Percentiles rank a stretch among this genome's conserved stretches.
Conservation (phyloP, 306 rosid genomes). For the Cicer pinnatifidum region DNA sequence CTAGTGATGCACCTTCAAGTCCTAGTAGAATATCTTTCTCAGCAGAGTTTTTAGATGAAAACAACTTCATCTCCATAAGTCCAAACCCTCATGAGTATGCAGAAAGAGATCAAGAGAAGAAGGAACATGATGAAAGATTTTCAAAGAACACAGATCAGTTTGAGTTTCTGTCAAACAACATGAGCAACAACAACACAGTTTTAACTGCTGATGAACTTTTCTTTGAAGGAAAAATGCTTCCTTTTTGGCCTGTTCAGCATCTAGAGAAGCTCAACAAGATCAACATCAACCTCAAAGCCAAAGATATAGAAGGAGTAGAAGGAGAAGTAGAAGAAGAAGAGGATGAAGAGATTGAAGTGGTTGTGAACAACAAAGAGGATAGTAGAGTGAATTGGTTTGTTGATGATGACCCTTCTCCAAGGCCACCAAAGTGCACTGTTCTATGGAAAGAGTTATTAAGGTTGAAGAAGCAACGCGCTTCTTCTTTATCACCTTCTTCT, state of each 20-base stretch:
- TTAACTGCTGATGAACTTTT: conserved; percentile 91
- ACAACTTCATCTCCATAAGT: conserved; percentile 79
- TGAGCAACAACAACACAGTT: conserved; percentile 56
- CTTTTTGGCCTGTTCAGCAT: conserved; percentile 86
- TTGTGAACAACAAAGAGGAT: conserved; percentile 57
- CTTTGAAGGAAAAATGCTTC: conserved; percentile 95
- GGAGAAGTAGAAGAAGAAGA: conserved; percentile 44
- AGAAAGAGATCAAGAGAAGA: conserved; percentile 48
- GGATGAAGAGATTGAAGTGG: conserved; percentile 42
- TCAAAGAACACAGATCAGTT: conserved; percentile 64
- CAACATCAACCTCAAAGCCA: conserved; percentile 60
- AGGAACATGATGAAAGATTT: conserved; percentile 48
- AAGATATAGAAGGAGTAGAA: conserved; percentile 49
- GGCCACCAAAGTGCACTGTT: conserved; percentile 98
- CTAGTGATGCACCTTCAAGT: conserved; percentile 63
- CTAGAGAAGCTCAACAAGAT: conserved; percentile 82
- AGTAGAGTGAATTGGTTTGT: conserved; percentile 85
- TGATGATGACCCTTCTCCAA: conserved; percentile 97
- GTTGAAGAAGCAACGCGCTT: conserved; percentile 94
- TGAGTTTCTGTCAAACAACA: conserved; percentile 81
- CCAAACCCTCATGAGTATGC: conserved; percentile 53
- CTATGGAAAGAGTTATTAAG: conserved; percentile 94
- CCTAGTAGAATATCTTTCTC: conserved; percentile 97
- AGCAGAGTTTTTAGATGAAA: conserved; percentile 84
- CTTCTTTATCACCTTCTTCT: conserved; percentile 78